phyloP scores from a whole-genome alignment of 352 stramenopile genomes.

The Stramenopiles sp. region DNA sequence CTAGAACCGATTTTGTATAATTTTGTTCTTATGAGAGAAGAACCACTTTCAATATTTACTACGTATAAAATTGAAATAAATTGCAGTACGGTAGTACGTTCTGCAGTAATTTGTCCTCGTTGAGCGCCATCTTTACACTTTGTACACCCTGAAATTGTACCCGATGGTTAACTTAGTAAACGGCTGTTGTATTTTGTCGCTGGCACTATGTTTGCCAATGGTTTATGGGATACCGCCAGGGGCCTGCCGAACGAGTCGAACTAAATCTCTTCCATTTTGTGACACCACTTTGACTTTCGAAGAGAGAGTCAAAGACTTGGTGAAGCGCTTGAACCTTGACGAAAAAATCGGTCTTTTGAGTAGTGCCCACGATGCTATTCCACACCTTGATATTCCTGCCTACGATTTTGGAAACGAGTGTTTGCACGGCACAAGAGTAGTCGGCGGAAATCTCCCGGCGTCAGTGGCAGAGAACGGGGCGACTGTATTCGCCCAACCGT shows the following conservation, averaged over 20 bases:
- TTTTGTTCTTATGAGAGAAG: no score
- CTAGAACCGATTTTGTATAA: no score
- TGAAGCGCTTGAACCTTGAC: conserved; percentile 37
- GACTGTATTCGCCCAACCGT: conserved; percentile 68
- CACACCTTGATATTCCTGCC: conserved; percentile 37
- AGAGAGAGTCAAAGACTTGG: conserved; percentile 47
- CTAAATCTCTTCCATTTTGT: conserved; percentile 35
- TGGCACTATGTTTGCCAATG: no score
- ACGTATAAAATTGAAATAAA: no score
- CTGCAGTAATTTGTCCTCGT: no score
- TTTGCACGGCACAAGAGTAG: conserved; percentile 62
- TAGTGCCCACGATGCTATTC: not conserved
- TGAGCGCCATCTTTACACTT: no score
- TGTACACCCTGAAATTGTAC: no score
- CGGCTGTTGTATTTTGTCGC: no score
- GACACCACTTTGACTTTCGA: conserved; percentile 36
- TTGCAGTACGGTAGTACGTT: no score
- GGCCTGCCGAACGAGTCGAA: not conserved
- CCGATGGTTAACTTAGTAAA: no score
- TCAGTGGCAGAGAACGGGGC: conserved; percentile 39
- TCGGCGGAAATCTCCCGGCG: conserved; percentile 32
- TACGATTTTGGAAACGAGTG: conserved; percentile 82
- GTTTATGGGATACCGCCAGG: no score
- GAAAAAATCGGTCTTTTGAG: conserved; percentile 46
- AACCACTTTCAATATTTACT: no score